These are phyloP conservation scores for Populus deltoides DNA, from an alignment of 345 rosid genomes.

Conservation along the genomic window DNA sequence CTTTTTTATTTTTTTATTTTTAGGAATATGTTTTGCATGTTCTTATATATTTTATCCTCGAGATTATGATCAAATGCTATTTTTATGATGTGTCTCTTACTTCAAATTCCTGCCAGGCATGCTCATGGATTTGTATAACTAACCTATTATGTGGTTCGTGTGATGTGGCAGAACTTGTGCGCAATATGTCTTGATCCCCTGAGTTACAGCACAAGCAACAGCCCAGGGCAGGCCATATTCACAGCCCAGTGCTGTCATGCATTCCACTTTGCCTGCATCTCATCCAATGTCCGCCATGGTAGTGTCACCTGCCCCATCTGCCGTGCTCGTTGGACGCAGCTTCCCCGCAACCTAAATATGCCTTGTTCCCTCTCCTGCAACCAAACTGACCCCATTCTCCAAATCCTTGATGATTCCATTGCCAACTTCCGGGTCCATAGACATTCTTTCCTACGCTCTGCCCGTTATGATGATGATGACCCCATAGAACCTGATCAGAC, in stretches of 20 bases:
- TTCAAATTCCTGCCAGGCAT: neutral
- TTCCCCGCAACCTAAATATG: constrained; percentile 61
- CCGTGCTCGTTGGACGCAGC: constrained; percentile 89
- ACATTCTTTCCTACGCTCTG: constrained; percentile 67
- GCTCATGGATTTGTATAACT: neutral
- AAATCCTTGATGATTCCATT: constrained; percentile 69
- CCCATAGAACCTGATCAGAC: constrained; percentile 58
- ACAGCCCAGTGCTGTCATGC: constrained; percentile 89
- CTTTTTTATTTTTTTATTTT: neutral
- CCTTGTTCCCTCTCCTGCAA: constrained; percentile 49
- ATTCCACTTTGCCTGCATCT: constrained; percentile 75
- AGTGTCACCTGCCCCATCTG: constrained; percentile 86
- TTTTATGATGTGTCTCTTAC: neutral
- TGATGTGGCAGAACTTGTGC: constrained; percentile 55
- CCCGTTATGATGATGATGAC: constrained; percentile 80
- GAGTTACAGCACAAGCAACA: constrained; percentile 51
- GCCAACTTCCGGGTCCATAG: constrained; percentile 75
- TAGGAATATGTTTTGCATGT: neutral
- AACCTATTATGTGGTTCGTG: neutral
- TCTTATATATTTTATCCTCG: neutral
- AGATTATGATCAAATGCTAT: neutral
- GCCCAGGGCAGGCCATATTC: constrained; percentile 70
- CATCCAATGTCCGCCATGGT: constrained; percentile 88
- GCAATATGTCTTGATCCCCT: constrained; percentile 80
- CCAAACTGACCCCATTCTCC: constrained; percentile 63